Percentiles rank a stretch among this genome's conserved stretches.
Conservation (phyloP, 78 protist species). For the Speleostelium caveatum region DNA sequence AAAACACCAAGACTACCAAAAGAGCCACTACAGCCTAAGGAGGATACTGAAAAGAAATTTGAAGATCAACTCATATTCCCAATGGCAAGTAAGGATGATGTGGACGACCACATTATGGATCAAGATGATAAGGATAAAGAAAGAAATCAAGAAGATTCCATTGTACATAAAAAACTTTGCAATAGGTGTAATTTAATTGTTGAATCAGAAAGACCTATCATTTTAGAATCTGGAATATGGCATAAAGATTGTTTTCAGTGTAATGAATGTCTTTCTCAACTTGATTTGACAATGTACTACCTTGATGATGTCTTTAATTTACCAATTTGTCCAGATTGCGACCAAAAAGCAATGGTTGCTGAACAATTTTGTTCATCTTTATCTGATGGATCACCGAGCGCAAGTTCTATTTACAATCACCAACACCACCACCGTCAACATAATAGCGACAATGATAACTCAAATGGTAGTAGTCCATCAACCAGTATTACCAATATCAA, state of each 20-base stretch:
- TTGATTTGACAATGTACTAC: slow-evolving; percentile 31
- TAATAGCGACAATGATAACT: neutral
- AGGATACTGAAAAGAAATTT: neutral
- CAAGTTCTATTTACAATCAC: no score
- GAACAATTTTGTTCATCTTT: no score
- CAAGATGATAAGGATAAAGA: neutral
- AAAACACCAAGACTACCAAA: neutral
- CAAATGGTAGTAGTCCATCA: neutral
- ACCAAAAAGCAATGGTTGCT: neutral
- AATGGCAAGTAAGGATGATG: no score
- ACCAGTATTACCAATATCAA: neutral
- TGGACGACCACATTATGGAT: neutral
- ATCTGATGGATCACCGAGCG: no score
- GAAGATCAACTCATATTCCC: no score
- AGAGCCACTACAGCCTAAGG: neutral
- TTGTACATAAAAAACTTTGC: neutral
- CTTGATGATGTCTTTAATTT: neutral
- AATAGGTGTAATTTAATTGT: slow-evolving; percentile 1
- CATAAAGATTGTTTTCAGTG: slow-evolving; percentile 53
- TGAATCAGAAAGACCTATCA: slow-evolving; percentile 48
- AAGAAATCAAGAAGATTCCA: neutral
- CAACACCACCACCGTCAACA: neutral
- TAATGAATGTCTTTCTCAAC: slow-evolving; percentile 10
- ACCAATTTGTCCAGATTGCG: slow-evolving; percentile 59
- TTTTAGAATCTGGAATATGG: slow-evolving; percentile 53